Conservation (phyloP, 306 rosid species). For the Cucurbita argyrosperma region DNA sequence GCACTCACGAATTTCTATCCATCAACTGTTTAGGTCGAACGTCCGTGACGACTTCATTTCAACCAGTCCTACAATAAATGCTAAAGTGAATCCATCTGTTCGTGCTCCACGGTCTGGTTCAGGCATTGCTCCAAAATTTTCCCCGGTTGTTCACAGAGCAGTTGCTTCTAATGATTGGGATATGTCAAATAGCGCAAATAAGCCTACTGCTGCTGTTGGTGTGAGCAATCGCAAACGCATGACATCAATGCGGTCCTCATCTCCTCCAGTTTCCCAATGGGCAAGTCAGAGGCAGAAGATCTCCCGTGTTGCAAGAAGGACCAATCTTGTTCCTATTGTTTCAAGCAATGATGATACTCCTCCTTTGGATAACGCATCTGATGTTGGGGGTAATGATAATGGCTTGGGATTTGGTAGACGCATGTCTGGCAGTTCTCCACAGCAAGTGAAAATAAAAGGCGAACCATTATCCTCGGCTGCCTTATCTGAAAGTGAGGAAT, state of each 20-base stretch:
- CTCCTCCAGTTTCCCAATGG: conserved; percentile 83
- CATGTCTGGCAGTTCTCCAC: conserved; percentile 64
- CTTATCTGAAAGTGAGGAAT: conserved; percentile 94
- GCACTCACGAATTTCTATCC: conserved; percentile 10
- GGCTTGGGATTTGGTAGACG: conserved; percentile 63
- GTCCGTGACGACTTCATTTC: conserved; percentile 76
- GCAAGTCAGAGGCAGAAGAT: conserved; percentile 85
- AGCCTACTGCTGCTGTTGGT: conserved; percentile 71
- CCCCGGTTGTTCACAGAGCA: conserved; percentile 68
- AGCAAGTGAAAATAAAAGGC: conserved; percentile 64
- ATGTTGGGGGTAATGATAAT: conserved; percentile 56
- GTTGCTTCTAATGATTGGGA: conserved; percentile 84
- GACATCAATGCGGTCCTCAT: conserved; percentile 63
- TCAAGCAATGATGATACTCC: conserved; percentile 65
- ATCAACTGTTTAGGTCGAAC: conserved; percentile 39
- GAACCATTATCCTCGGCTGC: conserved; percentile 66
- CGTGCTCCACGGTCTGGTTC: conserved; percentile 91
- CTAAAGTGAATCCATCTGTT: conserved; percentile 58
- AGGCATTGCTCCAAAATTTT: conserved; percentile 65
- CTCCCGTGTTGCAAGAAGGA: conserved; percentile 91
- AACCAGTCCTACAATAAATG: conserved; percentile 60
- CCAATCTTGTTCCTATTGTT: conserved; percentile 61
- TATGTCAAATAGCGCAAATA: conserved; percentile 49
- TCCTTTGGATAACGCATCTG: conserved; percentile 50
- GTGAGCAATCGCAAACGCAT: conserved; percentile 73